These are phyloP conservation scores for Aspergillus unguis DNA, from an alignment of 2,329 filamentous ascomycete species.

Conservation along the genomic window DNA sequence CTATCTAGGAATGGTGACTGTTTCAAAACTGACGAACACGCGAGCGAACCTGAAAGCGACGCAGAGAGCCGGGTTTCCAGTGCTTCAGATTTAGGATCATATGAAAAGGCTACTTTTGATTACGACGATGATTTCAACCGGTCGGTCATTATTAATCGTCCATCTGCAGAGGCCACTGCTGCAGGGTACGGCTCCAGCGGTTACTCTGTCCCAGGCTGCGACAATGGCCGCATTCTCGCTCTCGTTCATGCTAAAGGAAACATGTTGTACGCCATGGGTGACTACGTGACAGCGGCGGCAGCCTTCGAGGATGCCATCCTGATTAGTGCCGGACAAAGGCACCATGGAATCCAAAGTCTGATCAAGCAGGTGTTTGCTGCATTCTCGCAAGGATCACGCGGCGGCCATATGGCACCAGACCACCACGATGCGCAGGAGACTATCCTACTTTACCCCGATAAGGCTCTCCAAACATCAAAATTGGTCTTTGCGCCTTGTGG, in stretches of 20 bases:
- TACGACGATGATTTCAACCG: constrained; percentile 47
- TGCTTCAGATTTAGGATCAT: constrained; percentile 50
- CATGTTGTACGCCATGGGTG: constrained; percentile 86
- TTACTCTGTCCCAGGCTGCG: constrained; percentile 76
- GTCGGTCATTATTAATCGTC: constrained; percentile 23
- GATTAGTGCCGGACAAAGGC: constrained; percentile 72
- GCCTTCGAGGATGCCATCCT: constrained; percentile 94
- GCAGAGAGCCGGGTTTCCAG: constrained; percentile 53
- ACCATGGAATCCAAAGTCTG: constrained; percentile 69
- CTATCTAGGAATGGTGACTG: constrained; percentile 48
- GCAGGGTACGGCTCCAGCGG: constrained; percentile 71
- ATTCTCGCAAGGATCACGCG: constrained; percentile 52
- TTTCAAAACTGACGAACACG: constrained; percentile 50
- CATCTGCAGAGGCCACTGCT: constrained; percentile 30
- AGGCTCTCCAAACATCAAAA: constrained; percentile 75
- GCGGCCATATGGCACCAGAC: constrained; percentile 38
- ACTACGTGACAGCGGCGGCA: constrained; percentile 73
- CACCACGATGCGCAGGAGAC: constrained; percentile 51
- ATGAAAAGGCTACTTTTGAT: constrained; percentile 58
- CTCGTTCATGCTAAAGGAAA: constrained; percentile 97
- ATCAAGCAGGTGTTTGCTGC: constrained; percentile 74
- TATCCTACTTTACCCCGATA: constrained; percentile 76
- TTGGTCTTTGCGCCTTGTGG: constrained; percentile 75
- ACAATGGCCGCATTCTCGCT: constrained; percentile 91
- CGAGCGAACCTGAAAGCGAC: constrained; percentile 60